Base-by-base conservation (phyloP, 805 yeast genomes). In the Scheffersomyces lignosus region DNA sequence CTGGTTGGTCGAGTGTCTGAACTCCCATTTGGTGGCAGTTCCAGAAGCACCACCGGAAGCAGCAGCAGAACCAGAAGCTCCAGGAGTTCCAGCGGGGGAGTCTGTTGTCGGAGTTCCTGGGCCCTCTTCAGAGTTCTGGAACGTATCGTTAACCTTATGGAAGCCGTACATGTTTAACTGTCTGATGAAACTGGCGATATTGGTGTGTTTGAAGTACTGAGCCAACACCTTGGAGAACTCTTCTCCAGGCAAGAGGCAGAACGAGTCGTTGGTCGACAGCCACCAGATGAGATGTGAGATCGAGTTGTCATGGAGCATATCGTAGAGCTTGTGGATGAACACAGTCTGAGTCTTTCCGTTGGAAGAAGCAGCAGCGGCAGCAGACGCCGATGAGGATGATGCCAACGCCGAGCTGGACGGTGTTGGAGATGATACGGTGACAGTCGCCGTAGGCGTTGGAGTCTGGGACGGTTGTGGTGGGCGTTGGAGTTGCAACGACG, bases 321-420 rank as follows among this genome's bases (percentile, higher is more conserved):
- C 80, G 69, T 87, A 90, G 17, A 91, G 75, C 57, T 91, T 91
- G 62, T 90, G 96, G 41, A 90, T 86, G 64, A 91, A 91, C 36
- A 53, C 74, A 31, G 64, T 66, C 51, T 66, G 73, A 17, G 71
- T 62, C 38, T 66, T 66, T 12, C 60, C 58, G 7, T 45, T 24
- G 26, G 37, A 25, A 7, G 36, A 10, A 4, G 43, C 33, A 3
- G 37, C 26, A 17, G 36, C 34, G 15, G 37, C 15, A 13, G 38
- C 24, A n/a, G 33, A 27, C 10, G 27, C 29, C 6, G 27, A 33
- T 15, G 23, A 31, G 22, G 29, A 26, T 26, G 37, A n/a, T n/a
- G n/a, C n/a, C n/a, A n/a, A n/a, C n/a, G n/a, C n/a, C n/a, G n/a
- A n/a, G n/a, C n/a, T n/a, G 20, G 18, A 24, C 36, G 28, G 32